Base-by-base conservation (phyloP, 345 rosid species). In the Chamaenerion angustifolium region DNA sequence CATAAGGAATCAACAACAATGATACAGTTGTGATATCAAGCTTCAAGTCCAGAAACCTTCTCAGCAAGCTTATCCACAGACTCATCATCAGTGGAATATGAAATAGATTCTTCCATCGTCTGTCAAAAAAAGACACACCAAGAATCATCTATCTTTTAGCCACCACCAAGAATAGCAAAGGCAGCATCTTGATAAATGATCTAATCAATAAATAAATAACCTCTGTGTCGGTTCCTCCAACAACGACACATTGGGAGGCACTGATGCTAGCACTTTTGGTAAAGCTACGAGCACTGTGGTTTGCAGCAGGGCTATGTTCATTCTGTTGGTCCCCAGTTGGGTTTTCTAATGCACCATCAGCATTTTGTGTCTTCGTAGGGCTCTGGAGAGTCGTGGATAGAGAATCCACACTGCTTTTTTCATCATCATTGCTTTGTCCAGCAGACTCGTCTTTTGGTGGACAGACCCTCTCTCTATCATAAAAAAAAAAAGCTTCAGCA, bases 221-320 rank as follows among this genome's bases (percentile, higher is more conserved):
- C 60, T 47, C 76, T 0, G 61, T 17, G 35, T 71, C 77, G 53
- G 48, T 74, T 40, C 55, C 70, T 65, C 77, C 57, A 56, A 72
- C 66, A 42, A 64, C 85, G 40, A 85, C 71, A 57, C 97, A 89
- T 68, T 85, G 82, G 42, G 97, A 85, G 58, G 81, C 97, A 62
- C 95, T 89, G 55, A 89, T 89, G 69, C 95, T 89, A 42, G 83
- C 88, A 58, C 97, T 89, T 74, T 89, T 89, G 68, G 81, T 62
- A 45, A 89, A 63, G 76, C 79, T 74, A 25, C 85, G 83, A 7
- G 71, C 69, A 19, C 76, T 78, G 66, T 43, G 27, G 27, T 23
- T 23, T 23, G 3, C 43, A 0, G 4, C 19, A 14, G 58, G 65
- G 53, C 71, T 77, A 11, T 76, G 51, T 54, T 64, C 74, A 70